These are phyloP conservation scores for Castanospermum australe DNA, from an alignment of 306 rosid species.

Conservation along the genomic window DNA sequence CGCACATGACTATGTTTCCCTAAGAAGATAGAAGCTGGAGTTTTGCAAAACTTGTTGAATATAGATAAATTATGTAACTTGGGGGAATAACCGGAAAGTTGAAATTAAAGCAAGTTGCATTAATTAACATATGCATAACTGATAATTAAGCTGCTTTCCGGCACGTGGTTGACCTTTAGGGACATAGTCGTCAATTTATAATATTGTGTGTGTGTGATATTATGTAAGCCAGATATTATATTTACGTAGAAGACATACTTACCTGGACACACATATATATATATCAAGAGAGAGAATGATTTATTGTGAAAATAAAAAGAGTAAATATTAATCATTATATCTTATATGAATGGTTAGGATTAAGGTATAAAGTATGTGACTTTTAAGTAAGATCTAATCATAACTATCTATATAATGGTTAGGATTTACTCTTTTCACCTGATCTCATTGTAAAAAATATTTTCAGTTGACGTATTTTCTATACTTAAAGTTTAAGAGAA, in stretches of 20 bases:
- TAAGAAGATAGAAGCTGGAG: background rate
- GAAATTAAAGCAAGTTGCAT: constrained; percentile 17
- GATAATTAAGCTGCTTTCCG: background rate
- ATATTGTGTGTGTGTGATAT: background rate
- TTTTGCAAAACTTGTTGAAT: background rate
- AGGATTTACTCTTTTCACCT: too few relatives aligned
- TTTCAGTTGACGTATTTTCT: too few relatives aligned
- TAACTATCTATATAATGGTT: too few relatives aligned
- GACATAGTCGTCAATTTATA: background rate
- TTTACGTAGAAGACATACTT: background rate
- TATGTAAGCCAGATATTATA: background rate
- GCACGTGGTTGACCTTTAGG: constrained; percentile 26
- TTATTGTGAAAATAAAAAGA: too few relatives aligned
- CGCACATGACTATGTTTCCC: background rate
- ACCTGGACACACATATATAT: too few relatives aligned
- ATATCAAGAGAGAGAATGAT: too few relatives aligned
- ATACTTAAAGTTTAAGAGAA: too few relatives aligned
- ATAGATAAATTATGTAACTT: background rate
- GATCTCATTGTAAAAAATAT: too few relatives aligned
- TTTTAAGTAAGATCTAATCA: too few relatives aligned
- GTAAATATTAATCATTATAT: too few relatives aligned
- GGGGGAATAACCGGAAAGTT: background rate
- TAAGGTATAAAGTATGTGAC: too few relatives aligned
- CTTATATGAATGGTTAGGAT: too few relatives aligned
- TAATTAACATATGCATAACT: background rate